phyloP scores from a whole-genome alignment of 306 rosid genomes.

The Lathyrus tuberosus region DNA sequence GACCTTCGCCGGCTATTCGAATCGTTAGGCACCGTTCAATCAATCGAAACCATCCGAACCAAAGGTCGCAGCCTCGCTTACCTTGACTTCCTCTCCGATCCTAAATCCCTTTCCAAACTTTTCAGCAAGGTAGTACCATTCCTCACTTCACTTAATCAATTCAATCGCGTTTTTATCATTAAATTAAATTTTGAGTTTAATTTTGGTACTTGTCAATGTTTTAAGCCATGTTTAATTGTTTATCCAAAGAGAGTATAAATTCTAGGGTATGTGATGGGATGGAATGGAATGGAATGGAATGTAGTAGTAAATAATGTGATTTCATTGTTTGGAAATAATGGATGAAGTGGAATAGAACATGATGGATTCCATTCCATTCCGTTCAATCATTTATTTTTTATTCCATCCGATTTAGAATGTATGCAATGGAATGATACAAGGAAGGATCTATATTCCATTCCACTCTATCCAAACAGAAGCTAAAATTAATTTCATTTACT shows the following conservation, averaged over 20 bases:
- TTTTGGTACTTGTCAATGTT: too few relatives aligned
- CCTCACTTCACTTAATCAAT: background rate
- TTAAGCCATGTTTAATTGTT: too few relatives aligned
- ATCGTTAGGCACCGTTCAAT: conserved; percentile 56
- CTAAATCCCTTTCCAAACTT: conserved; percentile 73
- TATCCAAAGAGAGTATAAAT: background rate
- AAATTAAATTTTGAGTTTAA: background rate
- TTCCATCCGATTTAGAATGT: too few relatives aligned
- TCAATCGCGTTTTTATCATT: background rate
- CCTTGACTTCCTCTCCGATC: conserved; percentile 58
- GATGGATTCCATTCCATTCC: too few relatives aligned
- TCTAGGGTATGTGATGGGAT: background rate
- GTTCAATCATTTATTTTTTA: too few relatives aligned
- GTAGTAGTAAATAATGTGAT: too few relatives aligned
- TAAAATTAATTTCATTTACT: background rate
- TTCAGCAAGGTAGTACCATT: conserved; percentile 53
- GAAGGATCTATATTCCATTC: too few relatives aligned
- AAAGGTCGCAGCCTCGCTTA: conserved; percentile 85
- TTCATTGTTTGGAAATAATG: too few relatives aligned
- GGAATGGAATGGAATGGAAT: too few relatives aligned
- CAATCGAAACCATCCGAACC: conserved; percentile 63
- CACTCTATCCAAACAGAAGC: too few relatives aligned
- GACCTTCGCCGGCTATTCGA: conserved; percentile 59
- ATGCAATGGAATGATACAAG: too few relatives aligned
- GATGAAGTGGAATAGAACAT: too few relatives aligned